Conservation (phyloP, 768 basidiomycete species). For the Russula virescens region DNA sequence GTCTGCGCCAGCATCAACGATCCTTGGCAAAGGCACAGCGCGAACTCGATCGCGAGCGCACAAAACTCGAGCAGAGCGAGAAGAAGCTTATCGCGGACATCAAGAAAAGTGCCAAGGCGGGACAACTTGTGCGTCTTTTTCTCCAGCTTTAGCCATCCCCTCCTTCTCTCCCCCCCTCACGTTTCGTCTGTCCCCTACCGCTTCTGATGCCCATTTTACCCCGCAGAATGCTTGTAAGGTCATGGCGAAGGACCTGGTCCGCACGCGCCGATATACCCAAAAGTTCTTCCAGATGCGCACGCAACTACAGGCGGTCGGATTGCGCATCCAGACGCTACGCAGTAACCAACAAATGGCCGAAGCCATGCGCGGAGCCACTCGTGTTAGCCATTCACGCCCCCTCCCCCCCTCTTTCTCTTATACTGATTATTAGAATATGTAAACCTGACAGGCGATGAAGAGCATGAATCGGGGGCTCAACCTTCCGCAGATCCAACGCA, state of each 20-base stretch:
- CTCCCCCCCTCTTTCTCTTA: neutral
- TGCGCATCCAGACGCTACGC: constrained; percentile 92
- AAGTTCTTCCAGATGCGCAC: constrained; percentile 99
- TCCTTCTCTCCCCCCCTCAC: neutral
- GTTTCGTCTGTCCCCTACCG: too few relatives aligned
- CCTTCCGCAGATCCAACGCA: constrained; percentile 88
- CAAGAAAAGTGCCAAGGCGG: constrained; percentile 92
- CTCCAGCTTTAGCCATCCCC: neutral
- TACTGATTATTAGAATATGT: too few relatives aligned
- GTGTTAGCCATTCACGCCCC: constrained; percentile 47
- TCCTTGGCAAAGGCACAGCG: constrained; percentile 95
- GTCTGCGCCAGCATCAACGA: constrained; percentile 94
- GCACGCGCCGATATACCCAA: constrained; percentile 91
- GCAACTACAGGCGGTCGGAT: constrained; percentile 90
- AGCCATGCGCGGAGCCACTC: constrained; percentile 96
- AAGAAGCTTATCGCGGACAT: constrained; percentile 96
- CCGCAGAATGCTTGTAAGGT: constrained; percentile 94
- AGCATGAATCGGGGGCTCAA: constrained; percentile 97
- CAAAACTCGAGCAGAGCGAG: constrained; percentile 91
- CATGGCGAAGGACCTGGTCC: constrained; percentile 97
- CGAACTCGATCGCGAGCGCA: constrained; percentile 93
- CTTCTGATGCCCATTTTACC: neutral
- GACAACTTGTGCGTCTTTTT: constrained; percentile 72
- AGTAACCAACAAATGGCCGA: constrained; percentile 99
- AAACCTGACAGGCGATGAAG: constrained; percentile 91